These are phyloP conservation scores for Lantana camara DNA, from an alignment of 257 asterid genomes.

Conservation along the genomic window DNA sequence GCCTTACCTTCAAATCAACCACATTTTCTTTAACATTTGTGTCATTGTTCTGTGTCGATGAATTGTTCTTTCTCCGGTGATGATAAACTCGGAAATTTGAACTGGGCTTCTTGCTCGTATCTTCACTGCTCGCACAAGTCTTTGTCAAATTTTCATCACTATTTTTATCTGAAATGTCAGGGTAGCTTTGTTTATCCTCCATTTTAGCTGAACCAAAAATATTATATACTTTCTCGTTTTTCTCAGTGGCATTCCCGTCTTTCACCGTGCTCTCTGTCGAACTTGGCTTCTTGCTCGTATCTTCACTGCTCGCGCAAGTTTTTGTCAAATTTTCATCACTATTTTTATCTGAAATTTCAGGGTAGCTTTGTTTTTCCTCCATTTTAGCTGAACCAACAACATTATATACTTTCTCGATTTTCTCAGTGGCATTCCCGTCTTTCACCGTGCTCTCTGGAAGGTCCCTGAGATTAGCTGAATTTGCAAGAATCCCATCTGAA, in stretches of 20 bases:
- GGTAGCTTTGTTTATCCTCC: background rate
- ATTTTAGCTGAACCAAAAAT: background rate
- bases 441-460: constrained; percentile 10
- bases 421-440: background rate
- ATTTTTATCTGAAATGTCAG: background rate
- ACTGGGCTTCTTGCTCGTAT: constrained; percentile 20
- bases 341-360: background rate
- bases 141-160: constrained; percentile 9
- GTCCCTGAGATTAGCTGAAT: background rate
- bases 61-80: constrained; percentile 38
- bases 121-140: constrained; percentile 10
- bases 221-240: constrained; percentile 4
- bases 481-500: background rate
- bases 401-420: constrained; percentile 5
- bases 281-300: background rate
- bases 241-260: background rate
- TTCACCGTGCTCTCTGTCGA: constrained; percentile 6
- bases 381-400: background rate
- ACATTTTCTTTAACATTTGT: constrained; percentile 19
- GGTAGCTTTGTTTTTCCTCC: background rate
- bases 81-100: constrained; percentile 30
- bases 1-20: constrained; percentile 34
- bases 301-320: constrained; percentile 19
- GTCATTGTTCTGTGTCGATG: constrained; percentile 21
- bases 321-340: constrained; percentile 9